phyloP scores from a whole-genome alignment of 2,329 filamentous ascomycete species.

The Colletotrichum orbiculare region DNA sequence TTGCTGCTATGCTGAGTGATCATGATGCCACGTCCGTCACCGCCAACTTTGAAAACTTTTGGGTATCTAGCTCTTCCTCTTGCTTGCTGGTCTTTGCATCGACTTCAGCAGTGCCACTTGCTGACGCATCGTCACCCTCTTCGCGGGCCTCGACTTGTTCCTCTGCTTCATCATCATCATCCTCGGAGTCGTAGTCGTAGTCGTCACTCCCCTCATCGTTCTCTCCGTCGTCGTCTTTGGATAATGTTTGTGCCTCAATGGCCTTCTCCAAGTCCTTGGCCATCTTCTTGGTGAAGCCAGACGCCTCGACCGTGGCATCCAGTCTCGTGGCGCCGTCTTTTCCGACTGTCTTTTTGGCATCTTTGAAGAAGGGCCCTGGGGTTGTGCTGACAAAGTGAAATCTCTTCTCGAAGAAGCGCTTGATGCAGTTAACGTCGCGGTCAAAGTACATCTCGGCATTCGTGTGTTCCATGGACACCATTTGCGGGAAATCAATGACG shows the following conservation, averaged over 20 bases:
- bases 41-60: constrained; percentile 35
- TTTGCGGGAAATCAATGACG: constrained; percentile 97
- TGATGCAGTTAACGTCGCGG: constrained; percentile 94
- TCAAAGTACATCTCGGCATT: constrained; percentile 99
- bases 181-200: constrained; percentile 42
- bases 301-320: constrained; percentile 90
- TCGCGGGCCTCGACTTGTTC: constrained; percentile 42
- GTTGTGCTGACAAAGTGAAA: constrained; percentile 89
- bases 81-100: constrained; percentile 37
- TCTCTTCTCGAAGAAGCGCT: constrained; percentile 89
- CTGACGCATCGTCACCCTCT: constrained; percentile 36
- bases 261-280: constrained; percentile 92
- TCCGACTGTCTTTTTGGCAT: constrained; percentile 80
- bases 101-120: constrained; percentile 35
- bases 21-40: constrained; percentile 23
- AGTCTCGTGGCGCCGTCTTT: constrained; percentile 75
- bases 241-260: constrained; percentile 79
- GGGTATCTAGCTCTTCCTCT: constrained; percentile 39
- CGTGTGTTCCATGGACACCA: constrained; percentile 92
- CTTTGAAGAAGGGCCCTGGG: constrained; percentile 85
- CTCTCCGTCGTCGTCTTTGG: constrained; percentile 51
- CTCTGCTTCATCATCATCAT: constrained; percentile 41
- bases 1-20: background rate
- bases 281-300: constrained; percentile 97
- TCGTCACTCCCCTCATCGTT: constrained; percentile 47